A percentile compares a stretch with the other conserved stretches of the same genome.
Conservation (phyloP, 108 stramenopile species). For the Skeletonema grethae region DNA sequence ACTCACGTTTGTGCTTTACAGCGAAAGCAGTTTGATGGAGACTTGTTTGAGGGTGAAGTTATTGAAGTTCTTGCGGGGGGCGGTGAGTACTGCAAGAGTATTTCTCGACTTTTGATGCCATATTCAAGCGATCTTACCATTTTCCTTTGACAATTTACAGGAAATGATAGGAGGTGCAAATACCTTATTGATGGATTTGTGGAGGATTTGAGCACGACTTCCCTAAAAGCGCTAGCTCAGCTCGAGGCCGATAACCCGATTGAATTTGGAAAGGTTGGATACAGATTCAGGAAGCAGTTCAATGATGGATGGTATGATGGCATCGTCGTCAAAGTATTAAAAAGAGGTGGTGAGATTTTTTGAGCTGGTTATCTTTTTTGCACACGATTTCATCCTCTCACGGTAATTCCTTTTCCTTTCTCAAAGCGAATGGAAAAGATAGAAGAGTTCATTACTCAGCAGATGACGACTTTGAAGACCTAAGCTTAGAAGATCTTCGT, state of each 20-base stretch:
- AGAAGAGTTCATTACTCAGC: constrained; percentile 22
- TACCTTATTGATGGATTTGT: constrained; percentile 17
- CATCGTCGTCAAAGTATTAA: constrained; percentile 23
- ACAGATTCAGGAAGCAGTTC: constrained; percentile 26
- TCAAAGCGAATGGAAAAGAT: constrained; percentile 24
- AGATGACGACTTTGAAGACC: constrained; percentile 32
- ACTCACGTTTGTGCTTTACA: constrained; percentile 3
- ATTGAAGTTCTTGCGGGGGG: constrained; percentile 16
- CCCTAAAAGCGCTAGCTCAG: constrained; percentile 3
- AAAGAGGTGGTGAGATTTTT: constrained; percentile 12
- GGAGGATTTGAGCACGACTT: constrained; percentile 20
- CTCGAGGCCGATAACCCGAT: constrained; percentile 9
- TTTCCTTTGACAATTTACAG: constrained; percentile 1
- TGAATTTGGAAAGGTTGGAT: constrained; percentile 9
- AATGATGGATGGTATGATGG: constrained; percentile 21
- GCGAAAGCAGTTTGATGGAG: constrained; percentile 6
- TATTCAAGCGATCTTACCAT: neutral
- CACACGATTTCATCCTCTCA: neutral
- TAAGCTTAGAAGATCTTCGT: constrained; percentile 20
- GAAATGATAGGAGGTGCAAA: constrained; percentile 12
- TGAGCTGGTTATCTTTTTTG: neutral
- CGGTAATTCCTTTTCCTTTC: neutral
- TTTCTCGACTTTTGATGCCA: neutral
- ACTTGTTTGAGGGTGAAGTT: constrained; percentile 25
- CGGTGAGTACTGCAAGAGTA: constrained; percentile 9